Conservation (phyloP, 352 stramenopile genomes). For the Discostella stelligera region DNA sequence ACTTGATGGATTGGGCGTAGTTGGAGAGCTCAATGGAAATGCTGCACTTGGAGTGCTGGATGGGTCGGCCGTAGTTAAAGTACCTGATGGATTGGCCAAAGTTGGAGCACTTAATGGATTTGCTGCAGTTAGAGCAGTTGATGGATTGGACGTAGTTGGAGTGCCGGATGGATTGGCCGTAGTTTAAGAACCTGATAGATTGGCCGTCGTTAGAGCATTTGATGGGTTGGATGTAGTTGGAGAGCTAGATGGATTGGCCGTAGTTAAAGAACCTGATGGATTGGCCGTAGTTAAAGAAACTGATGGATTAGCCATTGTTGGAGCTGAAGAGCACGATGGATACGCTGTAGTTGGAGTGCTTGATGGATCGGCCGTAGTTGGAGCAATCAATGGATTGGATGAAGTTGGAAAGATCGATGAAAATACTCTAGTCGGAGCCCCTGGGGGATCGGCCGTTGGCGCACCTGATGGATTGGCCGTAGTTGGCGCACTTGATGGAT, state of each 20-base stretch:
- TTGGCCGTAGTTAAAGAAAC: neutral
- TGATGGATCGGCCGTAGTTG: neutral
- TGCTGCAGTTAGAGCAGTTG: neutral
- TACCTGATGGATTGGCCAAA: neutral
- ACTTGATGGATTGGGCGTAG: neutral
- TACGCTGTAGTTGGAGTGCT: neutral
- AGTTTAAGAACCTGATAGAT: neutral
- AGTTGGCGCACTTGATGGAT: neutral
- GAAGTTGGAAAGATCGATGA: neutral
- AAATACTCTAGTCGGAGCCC: neutral
- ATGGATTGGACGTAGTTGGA: neutral
- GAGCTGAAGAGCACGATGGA: neutral
- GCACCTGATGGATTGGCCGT: neutral
- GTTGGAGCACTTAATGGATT: neutral
- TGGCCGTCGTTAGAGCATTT: neutral
- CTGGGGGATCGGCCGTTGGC: neutral
- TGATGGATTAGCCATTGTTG: neutral
- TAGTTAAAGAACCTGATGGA: neutral
- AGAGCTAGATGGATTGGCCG: neutral
- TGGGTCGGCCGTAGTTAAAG: neutral
- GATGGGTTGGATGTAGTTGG: neutral
- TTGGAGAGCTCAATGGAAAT: neutral
- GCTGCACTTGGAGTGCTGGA: neutral
- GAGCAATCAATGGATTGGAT: neutral
- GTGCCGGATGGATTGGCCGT: neutral